These are phyloP conservation scores for Scutellaria baicalensis DNA, from an alignment of 257 asterid genomes.

Conservation along the genomic window DNA sequence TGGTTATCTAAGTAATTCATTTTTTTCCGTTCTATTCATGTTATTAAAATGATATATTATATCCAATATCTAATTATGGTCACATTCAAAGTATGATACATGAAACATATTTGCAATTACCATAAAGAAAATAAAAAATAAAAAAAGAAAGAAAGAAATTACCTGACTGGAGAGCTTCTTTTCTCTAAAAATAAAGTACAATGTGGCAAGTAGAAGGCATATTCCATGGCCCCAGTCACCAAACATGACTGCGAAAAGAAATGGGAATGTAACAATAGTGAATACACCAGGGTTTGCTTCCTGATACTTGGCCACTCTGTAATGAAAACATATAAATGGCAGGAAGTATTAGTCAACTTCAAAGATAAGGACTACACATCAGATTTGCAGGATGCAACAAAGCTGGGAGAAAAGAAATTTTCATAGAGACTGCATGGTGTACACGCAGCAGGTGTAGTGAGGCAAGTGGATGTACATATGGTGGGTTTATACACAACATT, in stretches of 20 bases:
- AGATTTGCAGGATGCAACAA: no score
- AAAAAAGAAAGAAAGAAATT: slow-evolving; percentile 1
- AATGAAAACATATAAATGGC: slow-evolving; percentile 26
- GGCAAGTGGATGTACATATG: background rate
- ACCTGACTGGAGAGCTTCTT: slow-evolving; percentile 87
- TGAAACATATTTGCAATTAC: no score
- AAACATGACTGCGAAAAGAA: slow-evolving; percentile 98
- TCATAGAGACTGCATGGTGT: no score
- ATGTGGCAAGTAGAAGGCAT: slow-evolving; percentile 81
- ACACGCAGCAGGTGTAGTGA: no score
- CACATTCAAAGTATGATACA: no score
- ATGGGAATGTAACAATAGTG: slow-evolving; percentile 96
- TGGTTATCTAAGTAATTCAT: no score
- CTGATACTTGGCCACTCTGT: slow-evolving; percentile 96
- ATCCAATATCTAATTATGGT: no score
- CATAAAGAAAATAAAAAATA: no score
- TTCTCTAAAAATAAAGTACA: slow-evolving; percentile 60
- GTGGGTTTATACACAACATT: background rate
- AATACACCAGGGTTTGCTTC: slow-evolving; percentile 99
- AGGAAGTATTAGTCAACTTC: background rate
- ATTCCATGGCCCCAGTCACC: slow-evolving; percentile 99
- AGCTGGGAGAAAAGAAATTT: no score
- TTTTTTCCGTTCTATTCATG: no score
- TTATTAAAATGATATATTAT: no score
- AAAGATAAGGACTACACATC: background rate